phyloP scores from a whole-genome alignment of 2,329 filamentous ascomycete species.

The Teratosphaeria gauchensis region DNA sequence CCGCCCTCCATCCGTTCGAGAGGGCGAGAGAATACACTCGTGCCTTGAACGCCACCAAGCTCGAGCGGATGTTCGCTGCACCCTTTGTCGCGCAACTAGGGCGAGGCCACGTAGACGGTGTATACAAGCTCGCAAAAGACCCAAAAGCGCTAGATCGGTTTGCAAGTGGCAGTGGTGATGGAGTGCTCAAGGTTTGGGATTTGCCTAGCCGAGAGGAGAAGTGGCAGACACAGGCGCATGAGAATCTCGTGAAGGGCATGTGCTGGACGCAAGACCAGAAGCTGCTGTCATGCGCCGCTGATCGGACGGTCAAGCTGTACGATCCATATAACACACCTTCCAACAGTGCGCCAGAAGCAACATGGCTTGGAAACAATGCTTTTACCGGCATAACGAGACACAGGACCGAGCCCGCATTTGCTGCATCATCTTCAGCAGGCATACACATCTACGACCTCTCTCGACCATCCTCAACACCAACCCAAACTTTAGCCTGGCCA shows the following conservation, averaged over 20 bases:
- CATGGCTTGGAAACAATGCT: slow-evolving; percentile 72
- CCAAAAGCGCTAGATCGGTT: slow-evolving; percentile 38
- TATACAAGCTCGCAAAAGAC: slow-evolving; percentile 41
- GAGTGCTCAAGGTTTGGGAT: slow-evolving; percentile 90
- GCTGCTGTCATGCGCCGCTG: slow-evolving; percentile 75
- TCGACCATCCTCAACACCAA: slow-evolving; percentile 63
- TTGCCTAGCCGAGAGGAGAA: slow-evolving; percentile 61
- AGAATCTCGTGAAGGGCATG: slow-evolving; percentile 86
- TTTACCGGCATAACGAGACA: slow-evolving; percentile 83
- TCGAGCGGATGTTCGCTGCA: slow-evolving; percentile 83
- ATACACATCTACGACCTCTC: slow-evolving; percentile 87
- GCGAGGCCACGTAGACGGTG: slow-evolving; percentile 81
- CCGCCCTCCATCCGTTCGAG: slow-evolving; percentile 82
- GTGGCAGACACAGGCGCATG: slow-evolving; percentile 74
- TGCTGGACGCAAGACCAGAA: slow-evolving; percentile 82
- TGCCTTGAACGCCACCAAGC: slow-evolving; percentile 74
- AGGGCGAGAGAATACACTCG: slow-evolving; percentile 75
- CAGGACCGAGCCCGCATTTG: slow-evolving; percentile 67
- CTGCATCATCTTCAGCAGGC: slow-evolving; percentile 59
- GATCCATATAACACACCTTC: slow-evolving; percentile 71
- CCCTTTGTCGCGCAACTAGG: slow-evolving; percentile 83
- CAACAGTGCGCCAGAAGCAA: slow-evolving; percentile 63
- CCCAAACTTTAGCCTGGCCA: slow-evolving; percentile 78
- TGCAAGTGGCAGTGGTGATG: slow-evolving; percentile 81
- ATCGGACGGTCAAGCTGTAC: slow-evolving; percentile 81